Evolutionary conservation across 2,329 filamentous ascomycete species (phyloP).

Genomic region (Colletotrichum neosansevieriae): DNA sequence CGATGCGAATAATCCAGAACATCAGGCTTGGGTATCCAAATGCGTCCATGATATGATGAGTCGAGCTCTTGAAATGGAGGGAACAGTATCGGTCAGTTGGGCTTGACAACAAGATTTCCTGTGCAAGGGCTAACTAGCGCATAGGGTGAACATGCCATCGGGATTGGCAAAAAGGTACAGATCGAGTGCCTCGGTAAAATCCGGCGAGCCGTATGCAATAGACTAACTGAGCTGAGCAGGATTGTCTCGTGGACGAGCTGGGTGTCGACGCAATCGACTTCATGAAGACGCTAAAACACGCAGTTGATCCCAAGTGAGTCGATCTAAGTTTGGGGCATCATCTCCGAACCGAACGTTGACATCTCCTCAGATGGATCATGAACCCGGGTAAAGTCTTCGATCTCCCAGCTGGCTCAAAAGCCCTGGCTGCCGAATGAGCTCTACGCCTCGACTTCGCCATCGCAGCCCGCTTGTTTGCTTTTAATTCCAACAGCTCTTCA

Average conservation of each 20-base stretch:
- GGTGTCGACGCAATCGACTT: conserved; percentile 72
- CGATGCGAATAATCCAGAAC: conserved; percentile 64
- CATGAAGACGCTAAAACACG: conserved; percentile 74
- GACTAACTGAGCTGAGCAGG: conserved; percentile 33
- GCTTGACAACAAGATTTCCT: conserved; percentile 49
- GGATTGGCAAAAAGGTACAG: conserved; percentile 73
- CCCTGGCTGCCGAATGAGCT: not conserved
- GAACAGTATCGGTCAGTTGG: conserved; percentile 72
- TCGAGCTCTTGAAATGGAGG: conserved; percentile 76
- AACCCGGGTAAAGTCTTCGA: conserved; percentile 80
- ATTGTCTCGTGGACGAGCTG: conserved; percentile 72
- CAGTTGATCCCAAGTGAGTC: conserved; percentile 67
- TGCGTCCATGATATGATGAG: conserved; percentile 78
- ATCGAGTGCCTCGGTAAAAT: not conserved
- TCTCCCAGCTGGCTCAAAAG: conserved; percentile 18
- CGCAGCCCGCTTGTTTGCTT: not conserved
- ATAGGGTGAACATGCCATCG: conserved; percentile 76
- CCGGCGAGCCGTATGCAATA: too few relatives aligned
- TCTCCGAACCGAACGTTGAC: not conserved
- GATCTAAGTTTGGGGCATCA: too few relatives aligned
- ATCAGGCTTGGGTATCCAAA: conserved; percentile 61
- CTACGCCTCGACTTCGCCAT: not conserved
- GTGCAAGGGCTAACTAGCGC: not conserved
- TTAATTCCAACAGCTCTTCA: not conserved
- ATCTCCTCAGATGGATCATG: conserved; percentile 67